Conservation (phyloP, 331 rosid genomes). For the Spiraea crenata region DNA sequence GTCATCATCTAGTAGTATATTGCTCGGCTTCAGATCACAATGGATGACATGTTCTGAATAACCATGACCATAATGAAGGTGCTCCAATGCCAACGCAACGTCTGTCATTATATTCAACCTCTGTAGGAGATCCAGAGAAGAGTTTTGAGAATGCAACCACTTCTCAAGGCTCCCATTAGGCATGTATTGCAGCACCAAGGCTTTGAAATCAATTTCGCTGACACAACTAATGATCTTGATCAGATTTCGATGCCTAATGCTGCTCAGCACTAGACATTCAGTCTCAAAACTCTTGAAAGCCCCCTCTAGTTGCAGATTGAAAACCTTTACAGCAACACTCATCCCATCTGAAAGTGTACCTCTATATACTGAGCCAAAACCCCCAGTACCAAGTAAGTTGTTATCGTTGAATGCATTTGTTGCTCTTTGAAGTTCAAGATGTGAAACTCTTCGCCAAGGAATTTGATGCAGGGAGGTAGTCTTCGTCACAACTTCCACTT, state of each 20-base stretch:
- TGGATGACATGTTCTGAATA: slow-evolving; percentile 30
- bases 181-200: slow-evolving; percentile 36
- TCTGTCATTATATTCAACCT: slow-evolving; percentile 11
- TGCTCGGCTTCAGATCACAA: slow-evolving; percentile 33
- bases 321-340: slow-evolving; percentile 28
- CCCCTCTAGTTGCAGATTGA: slow-evolving; percentile 22
- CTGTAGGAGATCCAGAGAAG: slow-evolving; percentile 20
- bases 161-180: slow-evolving; percentile 37
- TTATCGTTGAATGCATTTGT: not conserved
- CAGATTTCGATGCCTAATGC: no score
- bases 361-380: slow-evolving; percentile 23
- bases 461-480: not conserved
- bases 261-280: no score
- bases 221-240: no score
- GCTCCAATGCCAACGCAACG: no score
- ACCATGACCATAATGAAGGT: slow-evolving; percentile 50
- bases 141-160: slow-evolving; percentile 30
- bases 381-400: no score
- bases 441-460: slow-evolving; percentile 22
- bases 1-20: slow-evolving; percentile 23
- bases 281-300: not conserved
- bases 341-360: slow-evolving; percentile 27
- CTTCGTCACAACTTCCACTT: not conserved
- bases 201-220: no score
- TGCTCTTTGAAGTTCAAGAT: slow-evolving; percentile 28